Evolutionary conservation across 805 yeast genomes (phyloP).

Genomic region (Candida dendrica): DNA sequence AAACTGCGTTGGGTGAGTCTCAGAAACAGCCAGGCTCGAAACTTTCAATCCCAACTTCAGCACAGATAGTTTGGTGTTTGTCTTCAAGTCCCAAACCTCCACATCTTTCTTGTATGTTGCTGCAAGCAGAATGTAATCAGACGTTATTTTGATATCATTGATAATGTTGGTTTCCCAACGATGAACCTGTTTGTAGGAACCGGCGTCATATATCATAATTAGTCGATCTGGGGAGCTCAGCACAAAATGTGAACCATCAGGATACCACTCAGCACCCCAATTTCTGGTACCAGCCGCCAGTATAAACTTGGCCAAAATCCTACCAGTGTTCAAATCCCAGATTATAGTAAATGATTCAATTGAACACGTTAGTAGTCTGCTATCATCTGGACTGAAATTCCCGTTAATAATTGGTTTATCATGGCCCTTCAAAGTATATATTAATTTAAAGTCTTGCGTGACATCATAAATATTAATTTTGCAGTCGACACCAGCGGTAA

Average conservation of each 20-base stretch:
- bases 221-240: conserved; percentile 75
- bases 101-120: conserved; percentile 59
- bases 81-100: conserved; percentile 48
- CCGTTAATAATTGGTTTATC: conserved; percentile 53
- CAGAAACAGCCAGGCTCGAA: conserved; percentile 58
- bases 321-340: conserved; percentile 50
- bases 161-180: conserved; percentile 39
- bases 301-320: conserved; percentile 14
- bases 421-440: conserved; percentile 35
- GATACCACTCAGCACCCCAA: conserved; percentile 68
- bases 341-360: conserved; percentile 63
- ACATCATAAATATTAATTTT: conserved; percentile 62
- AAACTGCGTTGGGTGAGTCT: conserved; percentile 42
- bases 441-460: conserved; percentile 32
- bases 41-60: conserved; percentile 49
- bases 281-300: conserved; percentile 25
- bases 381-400: conserved; percentile 72
- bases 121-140: conserved; percentile 57
- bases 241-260: conserved; percentile 46
- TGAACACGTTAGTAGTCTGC: conserved; percentile 60
- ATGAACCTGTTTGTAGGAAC: conserved; percentile 20
- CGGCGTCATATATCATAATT: conserved; percentile 38
- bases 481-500: conserved; percentile 70
- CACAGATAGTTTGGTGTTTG: conserved; percentile 34
- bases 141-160: conserved; percentile 61